Evolutionary conservation across 2,329 filamentous ascomycete species (phyloP).

Genomic region (Shiraia sp.): DNA sequence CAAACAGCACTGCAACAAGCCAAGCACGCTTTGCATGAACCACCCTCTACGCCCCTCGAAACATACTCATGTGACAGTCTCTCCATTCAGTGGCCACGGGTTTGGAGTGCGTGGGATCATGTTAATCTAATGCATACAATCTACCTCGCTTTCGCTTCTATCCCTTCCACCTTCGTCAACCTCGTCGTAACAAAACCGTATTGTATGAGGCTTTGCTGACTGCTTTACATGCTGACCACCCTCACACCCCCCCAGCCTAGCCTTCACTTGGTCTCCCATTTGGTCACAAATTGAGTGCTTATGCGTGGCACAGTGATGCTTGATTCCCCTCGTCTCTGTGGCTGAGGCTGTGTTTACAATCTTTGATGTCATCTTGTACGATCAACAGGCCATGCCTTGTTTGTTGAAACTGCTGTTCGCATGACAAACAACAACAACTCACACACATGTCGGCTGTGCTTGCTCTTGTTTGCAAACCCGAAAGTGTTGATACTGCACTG

Average conservation of each 20-base stretch:
- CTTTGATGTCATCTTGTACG: conserved; percentile 1
- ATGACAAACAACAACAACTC: no score
- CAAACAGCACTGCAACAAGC: conserved; percentile 29
- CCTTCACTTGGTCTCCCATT: no score
- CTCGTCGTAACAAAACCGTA: conserved; percentile 6
- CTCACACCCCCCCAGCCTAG: conserved; percentile 26
- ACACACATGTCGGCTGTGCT: no score
- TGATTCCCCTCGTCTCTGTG: background rate
- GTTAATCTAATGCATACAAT: conserved; percentile 22
- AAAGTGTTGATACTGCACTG: no score
- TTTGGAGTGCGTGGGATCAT: conserved; percentile 9
- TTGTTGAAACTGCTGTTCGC: no score
- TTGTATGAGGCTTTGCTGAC: conserved; percentile 19
- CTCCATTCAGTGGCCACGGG: conserved; percentile 14
- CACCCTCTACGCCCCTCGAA: conserved; percentile 25
- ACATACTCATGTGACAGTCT: conserved; percentile 25
- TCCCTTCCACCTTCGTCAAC: no score
- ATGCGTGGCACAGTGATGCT: background rate
- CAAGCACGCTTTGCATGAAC: conserved; percentile 31
- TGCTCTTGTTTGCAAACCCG: no score
- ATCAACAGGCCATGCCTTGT: conserved; percentile 1
- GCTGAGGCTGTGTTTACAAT: background rate
- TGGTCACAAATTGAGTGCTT: background rate
- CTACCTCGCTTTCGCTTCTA: conserved; percentile 13
- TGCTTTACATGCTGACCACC: conserved; percentile 29